Evolutionary conservation across 1,139 yeast genomes (phyloP), one percentile per base, ranked within the genome.

Genomic region (Pichiaceae sp.): DNA sequence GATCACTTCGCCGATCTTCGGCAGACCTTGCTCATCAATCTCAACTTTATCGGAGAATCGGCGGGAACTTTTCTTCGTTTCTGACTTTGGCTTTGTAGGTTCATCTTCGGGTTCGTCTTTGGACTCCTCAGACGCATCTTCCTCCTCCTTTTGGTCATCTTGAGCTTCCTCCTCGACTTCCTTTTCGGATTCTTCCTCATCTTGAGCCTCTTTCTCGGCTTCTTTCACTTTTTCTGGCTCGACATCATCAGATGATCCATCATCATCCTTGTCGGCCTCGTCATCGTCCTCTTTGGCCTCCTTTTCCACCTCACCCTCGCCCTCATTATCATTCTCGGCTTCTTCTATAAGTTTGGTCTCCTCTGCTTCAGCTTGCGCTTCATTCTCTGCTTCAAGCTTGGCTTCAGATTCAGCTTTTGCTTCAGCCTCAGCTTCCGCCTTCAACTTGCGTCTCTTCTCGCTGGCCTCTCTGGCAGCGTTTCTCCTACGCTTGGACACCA

Each of bases 41-140:
- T 17, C 11, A 18, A 33, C 36, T 28, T 33, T 28, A 15, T 19
- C 31, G 26, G n/a, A 5, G 11, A 12, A 9, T 9, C 12, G 8
- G 14, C n/a, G 28, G 7, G 24, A 7, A 7, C 9, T 28, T n/a
- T 31, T 14, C 16, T 32, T 16, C 15, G 8, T 4, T 16, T 17
- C 20, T 17, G 33, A 31, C 25, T 18, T 17, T n/a, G 7, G 15
- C 15, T 19, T 16, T 17, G 17, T 31, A 14, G 8, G 24, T 5
- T 17, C 25, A 6, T 5, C 11, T 9, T 17, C 11, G n/a, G 24
- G 16, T 11, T 32, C 23, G 8, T 15, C 29, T 9, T 24, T 26
- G 16, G 24, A 6, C 11, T 63, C 44, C 72, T 72, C 34, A 60
- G 64, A 41, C 68, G 19, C 15, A 12, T 76, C 21, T 9, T 33